phyloP scores from a whole-genome alignment of 768 basidiomycete genomes.

The Boletus reticulatus region DNA sequence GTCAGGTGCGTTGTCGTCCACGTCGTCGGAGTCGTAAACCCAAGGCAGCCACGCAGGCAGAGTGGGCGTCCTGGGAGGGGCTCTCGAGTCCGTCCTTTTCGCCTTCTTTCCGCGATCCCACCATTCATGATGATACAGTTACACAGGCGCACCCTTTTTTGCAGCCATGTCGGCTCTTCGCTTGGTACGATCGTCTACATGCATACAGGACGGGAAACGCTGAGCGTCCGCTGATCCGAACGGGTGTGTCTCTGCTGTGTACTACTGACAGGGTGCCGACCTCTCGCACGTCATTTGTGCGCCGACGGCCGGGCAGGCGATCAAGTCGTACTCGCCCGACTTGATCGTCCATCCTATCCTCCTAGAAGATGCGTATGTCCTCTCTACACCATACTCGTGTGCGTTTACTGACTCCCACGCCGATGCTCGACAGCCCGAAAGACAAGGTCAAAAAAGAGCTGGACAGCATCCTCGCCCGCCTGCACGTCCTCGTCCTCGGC shows the following conservation, averaged over 20 bases:
- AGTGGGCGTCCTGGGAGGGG: constrained; percentile 92
- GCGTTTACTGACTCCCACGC: neutral
- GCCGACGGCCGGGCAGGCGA: constrained; percentile 85
- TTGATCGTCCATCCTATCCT: constrained; percentile 96
- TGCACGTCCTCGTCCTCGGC: constrained; percentile 92
- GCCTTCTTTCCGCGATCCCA: neutral
- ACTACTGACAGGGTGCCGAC: constrained; percentile 69
- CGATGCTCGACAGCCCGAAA: constrained; percentile 37
- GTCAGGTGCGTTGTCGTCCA: constrained; percentile 53
- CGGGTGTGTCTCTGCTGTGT: too few relatives aligned
- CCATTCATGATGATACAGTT: constrained; percentile 48
- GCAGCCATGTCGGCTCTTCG: constrained; percentile 88
- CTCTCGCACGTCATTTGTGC: constrained; percentile 97
- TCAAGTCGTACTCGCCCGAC: constrained; percentile 97
- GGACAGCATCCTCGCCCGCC: constrained; percentile 69
- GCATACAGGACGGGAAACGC: neutral
- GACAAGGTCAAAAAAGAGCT: constrained; percentile 52
- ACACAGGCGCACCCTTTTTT: constrained; percentile 97
- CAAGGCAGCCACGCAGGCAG: constrained; percentile 49
- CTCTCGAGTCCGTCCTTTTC: constrained; percentile 72
- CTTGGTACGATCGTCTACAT: constrained; percentile 47
- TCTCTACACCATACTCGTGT: neutral
- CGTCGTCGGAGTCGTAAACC: neutral
- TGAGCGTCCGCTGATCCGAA: too few relatives aligned
- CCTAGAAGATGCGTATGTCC: constrained; percentile 59